A percentile compares a stretch with the other conserved stretches of the same genome.
Conservation (phyloP, 1,284 basidiomycete species). For the Pseudozyma sp. region DNA sequence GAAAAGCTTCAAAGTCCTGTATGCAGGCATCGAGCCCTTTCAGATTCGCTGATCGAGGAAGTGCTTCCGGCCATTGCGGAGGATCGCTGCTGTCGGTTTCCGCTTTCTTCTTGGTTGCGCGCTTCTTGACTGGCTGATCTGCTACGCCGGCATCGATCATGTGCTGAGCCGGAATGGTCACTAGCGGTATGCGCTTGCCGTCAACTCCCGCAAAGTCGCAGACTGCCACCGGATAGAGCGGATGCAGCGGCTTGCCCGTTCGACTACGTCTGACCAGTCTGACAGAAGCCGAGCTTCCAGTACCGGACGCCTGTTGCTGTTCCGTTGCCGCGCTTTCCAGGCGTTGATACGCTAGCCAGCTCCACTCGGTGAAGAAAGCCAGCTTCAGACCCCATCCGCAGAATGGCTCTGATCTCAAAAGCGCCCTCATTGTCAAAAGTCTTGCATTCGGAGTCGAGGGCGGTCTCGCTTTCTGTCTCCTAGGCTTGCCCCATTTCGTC, state of each 20-base stretch:
- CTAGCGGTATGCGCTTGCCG: slow-evolving; percentile 33
- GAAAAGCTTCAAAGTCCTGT: slow-evolving; percentile 33
- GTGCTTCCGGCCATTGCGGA: slow-evolving; percentile 31
- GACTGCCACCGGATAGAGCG: slow-evolving; percentile 35
- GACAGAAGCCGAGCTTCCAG: background rate
- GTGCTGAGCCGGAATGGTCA: slow-evolving; percentile 16
- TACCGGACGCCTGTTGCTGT: background rate
- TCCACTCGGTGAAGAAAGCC: slow-evolving; percentile 64
- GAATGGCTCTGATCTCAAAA: slow-evolving; percentile 65
- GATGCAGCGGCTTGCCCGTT: slow-evolving; percentile 37
- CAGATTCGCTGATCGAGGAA: slow-evolving; percentile 30
- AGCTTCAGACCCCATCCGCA: slow-evolving; percentile 62
- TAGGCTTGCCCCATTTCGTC: slow-evolving; percentile 30
- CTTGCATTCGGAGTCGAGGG: slow-evolving; percentile 57
- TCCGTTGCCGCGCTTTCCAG: slow-evolving; percentile 11
- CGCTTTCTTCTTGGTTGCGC: slow-evolving; percentile 22
- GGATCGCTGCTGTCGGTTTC: slow-evolving; percentile 1
- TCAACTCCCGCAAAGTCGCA: slow-evolving; percentile 65
- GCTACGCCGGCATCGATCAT: slow-evolving; percentile 30
- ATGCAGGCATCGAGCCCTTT: slow-evolving; percentile 43
- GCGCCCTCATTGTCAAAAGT: slow-evolving; percentile 64
- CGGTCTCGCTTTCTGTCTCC: slow-evolving; percentile 23
- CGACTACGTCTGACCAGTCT: slow-evolving; percentile 19
- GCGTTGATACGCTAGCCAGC: slow-evolving; percentile 40
- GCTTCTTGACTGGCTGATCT: slow-evolving; percentile 28